Evolutionary conservation across 257 asterid genomes (phyloP), one percentile per base, ranked within the genome.

Genomic region (Cinchona pubescens): DNA sequence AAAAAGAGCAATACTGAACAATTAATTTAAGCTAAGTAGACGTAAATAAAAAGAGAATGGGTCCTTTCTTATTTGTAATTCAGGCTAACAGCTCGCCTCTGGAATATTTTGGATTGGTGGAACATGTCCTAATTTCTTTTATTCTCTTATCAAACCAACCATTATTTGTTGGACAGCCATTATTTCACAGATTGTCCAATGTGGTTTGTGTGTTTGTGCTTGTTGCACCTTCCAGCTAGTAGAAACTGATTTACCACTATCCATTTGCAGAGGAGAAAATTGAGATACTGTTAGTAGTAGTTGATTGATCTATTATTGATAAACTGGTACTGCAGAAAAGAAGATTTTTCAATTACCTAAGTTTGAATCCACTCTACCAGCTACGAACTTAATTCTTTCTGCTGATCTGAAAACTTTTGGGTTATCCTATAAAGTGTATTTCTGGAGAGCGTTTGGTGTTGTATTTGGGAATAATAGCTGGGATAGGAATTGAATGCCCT

Each of bases 1-100:
- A 18, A 82, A 77, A 77, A 10, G 34, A 53, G 55, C 34, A 38
- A n/a, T 65, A 30, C 34, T 38, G 29, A 61, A 66, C 8, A 65
- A 49, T 70, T 13, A 5, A 38, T 65, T 18, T 37, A 13, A 66
- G 42, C 43, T 25, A 63, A 40, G 45, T n/a, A n/a, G n/a, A n/a
- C n/a, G n/a, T n/a, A n/a, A n/a, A n/a, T n/a, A n/a, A n/a, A n/a
- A n/a, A n/a, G n/a, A n/a, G n/a, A 40, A 40, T 4, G 45, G 45
- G 45, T 40, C 45, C 5, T 40, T 40, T 40, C 45, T 40, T 40
- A 40, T 40, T 40, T 40, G n/a, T 40, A 40, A 40, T 5, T 40
- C 45, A 5, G 45, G 45, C 0, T 40, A 40, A 60, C 15, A 23
- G 63, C 11, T 30, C n/a, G n/a, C 25, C 32, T 23, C 11, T 58